These are phyloP conservation scores for Erucastrum elatum DNA, from an alignment of 345 rosid genomes.

Conservation along the genomic window DNA sequence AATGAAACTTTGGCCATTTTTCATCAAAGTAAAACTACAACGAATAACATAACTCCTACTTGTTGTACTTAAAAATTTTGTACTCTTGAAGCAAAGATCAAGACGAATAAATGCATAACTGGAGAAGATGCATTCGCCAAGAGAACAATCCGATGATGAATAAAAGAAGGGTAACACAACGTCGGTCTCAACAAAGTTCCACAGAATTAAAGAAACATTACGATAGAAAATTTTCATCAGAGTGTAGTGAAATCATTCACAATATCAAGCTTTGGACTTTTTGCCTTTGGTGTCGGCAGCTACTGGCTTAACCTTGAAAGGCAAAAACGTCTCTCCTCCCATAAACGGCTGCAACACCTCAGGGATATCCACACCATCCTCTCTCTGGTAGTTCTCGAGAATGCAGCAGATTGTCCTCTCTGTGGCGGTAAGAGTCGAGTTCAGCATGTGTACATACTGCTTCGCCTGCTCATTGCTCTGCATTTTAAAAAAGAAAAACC, in stretches of 20 bases:
- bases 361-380: constrained; percentile 42
- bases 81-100: not conserved
- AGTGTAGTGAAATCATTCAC: not conserved
- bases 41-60: not conserved
- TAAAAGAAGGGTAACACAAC: not conserved
- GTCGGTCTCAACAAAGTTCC: not conserved
- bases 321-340: constrained; percentile 81
- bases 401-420: constrained; percentile 62
- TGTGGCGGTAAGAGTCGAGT: constrained; percentile 91
- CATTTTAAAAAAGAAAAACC: constrained; percentile 32
- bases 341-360: constrained; percentile 62
- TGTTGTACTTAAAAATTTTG: not conserved
- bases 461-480: constrained; percentile 84
- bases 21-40: not conserved
- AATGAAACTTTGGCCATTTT: too few species aligned
- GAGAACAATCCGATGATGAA: not conserved
- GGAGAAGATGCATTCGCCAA: not conserved
- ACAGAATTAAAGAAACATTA: not conserved
- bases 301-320: constrained; percentile 68
- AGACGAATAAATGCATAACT: not conserved
- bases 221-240: not conserved
- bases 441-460: constrained; percentile 82
- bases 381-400: not conserved
- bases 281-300: constrained; percentile 9
- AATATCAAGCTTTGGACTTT: not conserved